These are phyloP conservation scores for Pneumocystis sp. DNA, from an alignment of 1,139 yeast genomes.

Conservation along the genomic window DNA sequence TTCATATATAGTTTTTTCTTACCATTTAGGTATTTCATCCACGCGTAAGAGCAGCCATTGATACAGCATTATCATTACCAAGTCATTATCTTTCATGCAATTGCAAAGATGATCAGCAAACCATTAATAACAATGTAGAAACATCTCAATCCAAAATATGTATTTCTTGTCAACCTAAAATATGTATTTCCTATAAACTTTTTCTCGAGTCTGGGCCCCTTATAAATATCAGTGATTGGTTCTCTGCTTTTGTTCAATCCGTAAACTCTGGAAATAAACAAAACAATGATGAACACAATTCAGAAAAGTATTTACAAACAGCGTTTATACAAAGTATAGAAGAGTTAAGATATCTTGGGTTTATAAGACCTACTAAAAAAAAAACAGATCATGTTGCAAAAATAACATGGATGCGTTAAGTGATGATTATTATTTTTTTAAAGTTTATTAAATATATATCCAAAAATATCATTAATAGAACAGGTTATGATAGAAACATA, in stretches of 20 bases:
- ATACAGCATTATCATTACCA: background rate
- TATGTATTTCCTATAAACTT: conserved; percentile 8
- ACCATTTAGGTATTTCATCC: background rate
- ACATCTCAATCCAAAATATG: conserved; percentile 6
- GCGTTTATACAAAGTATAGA: conserved; percentile 9
- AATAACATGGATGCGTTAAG: background rate
- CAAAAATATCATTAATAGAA: background rate
- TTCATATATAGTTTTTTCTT: background rate
- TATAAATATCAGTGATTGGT: conserved; percentile 13
- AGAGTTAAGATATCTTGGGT: conserved; percentile 12
- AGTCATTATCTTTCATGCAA: background rate
- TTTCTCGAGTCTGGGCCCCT: conserved; percentile 12
- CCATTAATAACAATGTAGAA: background rate
- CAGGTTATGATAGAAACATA: background rate
- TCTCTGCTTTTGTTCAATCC: conserved; percentile 6
- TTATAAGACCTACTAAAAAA: conserved; percentile 10
- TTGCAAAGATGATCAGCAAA: background rate
- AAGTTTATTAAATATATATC: background rate
- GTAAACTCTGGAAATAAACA: background rate
- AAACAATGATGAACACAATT: conserved; percentile 1
- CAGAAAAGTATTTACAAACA: conserved; percentile 4
- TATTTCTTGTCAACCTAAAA: conserved; percentile 5
- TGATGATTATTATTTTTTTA: background rate
- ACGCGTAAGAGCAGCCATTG: background rate
- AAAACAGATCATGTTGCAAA: conserved; percentile 12